A percentile compares a stretch with the other conserved stretches of the same genome.
Evolutionary conservation across 2,329 filamentous ascomycete species (phyloP).

Genomic region (Zalaria obscura): DNA sequence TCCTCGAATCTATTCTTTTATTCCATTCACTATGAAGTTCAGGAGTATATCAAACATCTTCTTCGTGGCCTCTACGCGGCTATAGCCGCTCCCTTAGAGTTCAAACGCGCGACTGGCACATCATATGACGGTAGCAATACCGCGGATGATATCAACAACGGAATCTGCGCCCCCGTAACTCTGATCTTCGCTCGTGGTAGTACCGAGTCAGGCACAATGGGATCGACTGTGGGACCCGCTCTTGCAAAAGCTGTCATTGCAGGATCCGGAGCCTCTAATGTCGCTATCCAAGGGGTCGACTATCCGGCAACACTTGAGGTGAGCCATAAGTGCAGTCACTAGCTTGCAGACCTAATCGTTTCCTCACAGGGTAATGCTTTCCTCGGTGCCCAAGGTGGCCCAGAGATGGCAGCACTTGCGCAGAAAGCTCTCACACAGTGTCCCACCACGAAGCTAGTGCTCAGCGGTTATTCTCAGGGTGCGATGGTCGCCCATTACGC

Average conservation of each 20-base stretch:
- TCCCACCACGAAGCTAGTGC: conserved; percentile 12
- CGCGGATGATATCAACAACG: conserved; percentile 11
- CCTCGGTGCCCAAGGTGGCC: conserved; percentile 8
- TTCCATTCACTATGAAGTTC: conserved; percentile 8
- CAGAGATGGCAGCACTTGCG: conserved; percentile 9
- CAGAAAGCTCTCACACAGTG: conserved; percentile 10
- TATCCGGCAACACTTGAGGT: conserved; percentile 28
- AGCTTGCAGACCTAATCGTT: no score
- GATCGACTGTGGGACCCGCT: conserved; percentile 33
- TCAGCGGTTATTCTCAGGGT: conserved; percentile 15
- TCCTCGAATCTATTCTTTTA: background rate
- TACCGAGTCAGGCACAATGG: conserved; percentile 38
- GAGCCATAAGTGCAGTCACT: no score
- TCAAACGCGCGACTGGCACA: conserved; percentile 7
- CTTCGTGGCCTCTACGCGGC: conserved; percentile 9
- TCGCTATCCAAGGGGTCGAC: conserved; percentile 40
- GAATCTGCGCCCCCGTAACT: conserved; percentile 32
- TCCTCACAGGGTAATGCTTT: conserved; percentile 4
- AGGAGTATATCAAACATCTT: conserved; percentile 8
- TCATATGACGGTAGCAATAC: conserved; percentile 8
- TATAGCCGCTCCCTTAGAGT: conserved; percentile 6
- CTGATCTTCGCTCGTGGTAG: conserved; percentile 45
- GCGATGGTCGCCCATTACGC: conserved; percentile 16
- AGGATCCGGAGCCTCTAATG: conserved; percentile 26
- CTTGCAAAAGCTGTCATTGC: conserved; percentile 32